Base-by-base conservation (phyloP, 2,329 filamentous ascomycete species). In the Claviceps sp. region DNA sequence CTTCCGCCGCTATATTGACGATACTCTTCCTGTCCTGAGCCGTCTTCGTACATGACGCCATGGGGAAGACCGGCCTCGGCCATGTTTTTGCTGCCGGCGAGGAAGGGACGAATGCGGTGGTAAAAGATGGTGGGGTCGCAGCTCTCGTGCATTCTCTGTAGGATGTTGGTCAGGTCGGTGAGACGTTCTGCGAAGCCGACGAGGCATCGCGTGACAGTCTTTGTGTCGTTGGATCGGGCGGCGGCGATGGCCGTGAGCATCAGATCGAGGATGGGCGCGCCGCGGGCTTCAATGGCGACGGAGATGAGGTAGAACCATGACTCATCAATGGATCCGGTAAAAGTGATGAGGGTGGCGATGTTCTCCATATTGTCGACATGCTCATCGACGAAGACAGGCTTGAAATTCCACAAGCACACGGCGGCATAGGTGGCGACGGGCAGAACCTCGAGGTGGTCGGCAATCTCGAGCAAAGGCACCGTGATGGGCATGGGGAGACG, bases 291-390 rank as follows among this genome's bases (percentile, higher is more conserved):
- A 57, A 98, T 96, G 56, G 91, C 93, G 3, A 96, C 87, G 0
- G 89, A 96, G 50, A 97, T 82, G 13, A 98, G 76, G 65, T 97
- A 98, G 65, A 98, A 98, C 93, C 93, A 98, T 56, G 93, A 95
- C 70, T 98, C 93, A 64, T 98, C 93, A 52, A 95, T 74, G 7
- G 89, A 90, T 49, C 93, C 93, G 16, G 93, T 97, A 63, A 96
- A 94, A 16, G 93, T 96, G 61, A 83, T 81, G 55, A 97, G 75
- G 2, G 88, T 93, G 42, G 88, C 83, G 52, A 98, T 77, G 61
- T 98, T 97, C 62, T 93, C 84, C 46, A 97, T 76, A 57, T 82
- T 81, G 62, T 94, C 88, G 53, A 93, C 81, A 38, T 79, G 78
- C 66, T 96, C 90, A 56, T 88, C 81, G 54, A 82, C 71, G 63